phyloP scores from a whole-genome alignment of 2,329 filamentous ascomycete species.

The Phaeophleospora eucalypticola region DNA sequence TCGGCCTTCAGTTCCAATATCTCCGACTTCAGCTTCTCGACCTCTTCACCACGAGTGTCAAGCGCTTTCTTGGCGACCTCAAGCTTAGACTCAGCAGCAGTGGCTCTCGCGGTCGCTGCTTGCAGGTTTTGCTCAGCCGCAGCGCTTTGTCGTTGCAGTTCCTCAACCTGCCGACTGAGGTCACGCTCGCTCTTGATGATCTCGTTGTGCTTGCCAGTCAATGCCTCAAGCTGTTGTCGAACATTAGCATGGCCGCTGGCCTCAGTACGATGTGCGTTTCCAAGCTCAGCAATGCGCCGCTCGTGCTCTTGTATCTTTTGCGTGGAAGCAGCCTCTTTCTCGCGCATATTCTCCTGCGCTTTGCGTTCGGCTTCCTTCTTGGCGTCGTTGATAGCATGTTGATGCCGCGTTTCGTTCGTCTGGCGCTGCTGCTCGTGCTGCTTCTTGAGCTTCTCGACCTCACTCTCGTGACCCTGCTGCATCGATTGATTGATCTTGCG shows the following conservation, averaged over 20 bases:
- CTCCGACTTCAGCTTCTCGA: constrained; percentile 21
- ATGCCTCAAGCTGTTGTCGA: constrained; percentile 33
- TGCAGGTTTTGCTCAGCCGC: constrained; percentile 13
- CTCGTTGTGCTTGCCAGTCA: constrained; percentile 25
- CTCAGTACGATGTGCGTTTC: constrained; percentile 29
- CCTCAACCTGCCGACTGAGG: constrained; percentile 22
- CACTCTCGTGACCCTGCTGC: constrained; percentile 63
- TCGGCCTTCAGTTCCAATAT: constrained; percentile 27
- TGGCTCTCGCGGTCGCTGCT: constrained; percentile 13
- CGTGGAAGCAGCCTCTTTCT: constrained; percentile 23
- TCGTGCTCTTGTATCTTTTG: constrained; percentile 29
- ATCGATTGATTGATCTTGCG: constrained; percentile 67
- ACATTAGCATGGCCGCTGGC: constrained; percentile 26
- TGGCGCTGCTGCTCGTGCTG: constrained; percentile 39
- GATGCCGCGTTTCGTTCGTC: constrained; percentile 33
- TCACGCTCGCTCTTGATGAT: constrained; percentile 24
- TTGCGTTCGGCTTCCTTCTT: constrained; percentile 27
- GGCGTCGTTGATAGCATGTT: constrained; percentile 25
- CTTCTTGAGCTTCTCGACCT: constrained; percentile 43
- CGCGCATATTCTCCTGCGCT: constrained; percentile 24
- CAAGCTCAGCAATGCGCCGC: constrained; percentile 27
- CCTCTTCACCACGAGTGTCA: constrained; percentile 42
- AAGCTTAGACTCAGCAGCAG: constrained; percentile 16
- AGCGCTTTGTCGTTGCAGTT: constrained; percentile 21
- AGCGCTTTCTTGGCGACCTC: constrained; percentile 26